A percentile compares a stretch with the other conserved stretches of the same genome.
Evolutionary conservation across 2,329 filamentous ascomycete species (phyloP).

Genomic region (Penicillium sp.): DNA sequence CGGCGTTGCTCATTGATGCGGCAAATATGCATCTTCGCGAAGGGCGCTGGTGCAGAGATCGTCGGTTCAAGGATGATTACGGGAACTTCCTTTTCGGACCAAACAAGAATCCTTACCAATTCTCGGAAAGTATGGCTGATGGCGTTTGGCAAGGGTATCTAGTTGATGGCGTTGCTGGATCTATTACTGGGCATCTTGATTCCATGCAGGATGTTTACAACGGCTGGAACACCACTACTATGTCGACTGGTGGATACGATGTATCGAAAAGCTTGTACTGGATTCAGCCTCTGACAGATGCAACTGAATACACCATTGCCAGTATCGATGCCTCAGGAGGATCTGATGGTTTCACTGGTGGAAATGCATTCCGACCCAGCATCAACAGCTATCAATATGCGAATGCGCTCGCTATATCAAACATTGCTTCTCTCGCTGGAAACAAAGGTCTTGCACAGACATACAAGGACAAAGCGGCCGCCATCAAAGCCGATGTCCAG

Average conservation of each 20-base stretch:
- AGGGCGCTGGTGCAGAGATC: slow-evolving; percentile 48
- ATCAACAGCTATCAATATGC: slow-evolving; percentile 50
- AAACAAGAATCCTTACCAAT: slow-evolving; percentile 45
- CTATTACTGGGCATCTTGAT: slow-evolving; percentile 34
- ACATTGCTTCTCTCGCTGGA: slow-evolving; percentile 36
- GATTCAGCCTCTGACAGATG: slow-evolving; percentile 46
- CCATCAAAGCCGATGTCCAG: slow-evolving; percentile 42
- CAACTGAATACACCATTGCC: slow-evolving; percentile 49
- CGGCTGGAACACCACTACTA: slow-evolving; percentile 34
- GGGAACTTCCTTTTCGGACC: slow-evolving; percentile 43
- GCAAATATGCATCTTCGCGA: slow-evolving; percentile 48
- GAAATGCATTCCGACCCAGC: slow-evolving; percentile 45
- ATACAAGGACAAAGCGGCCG: slow-evolving; percentile 33
- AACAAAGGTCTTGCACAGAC: slow-evolving; percentile 18
- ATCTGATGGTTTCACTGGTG: slow-evolving; percentile 43
- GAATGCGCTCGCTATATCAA: slow-evolving; percentile 46
- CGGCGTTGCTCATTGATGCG: slow-evolving; percentile 47
- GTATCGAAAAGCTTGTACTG: slow-evolving; percentile 44
- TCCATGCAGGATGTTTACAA: slow-evolving; percentile 19
- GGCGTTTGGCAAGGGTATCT: slow-evolving; percentile 43
- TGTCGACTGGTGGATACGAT: slow-evolving; percentile 44
- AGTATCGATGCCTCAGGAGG: slow-evolving; percentile 43
- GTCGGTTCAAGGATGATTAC: slow-evolving; percentile 48
- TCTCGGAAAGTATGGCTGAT: slow-evolving; percentile 46
- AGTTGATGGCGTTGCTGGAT: slow-evolving; percentile 42